Evolutionary conservation across 768 basidiomycete species (phyloP).

Genomic region (Amanita molliuscula): DNA sequence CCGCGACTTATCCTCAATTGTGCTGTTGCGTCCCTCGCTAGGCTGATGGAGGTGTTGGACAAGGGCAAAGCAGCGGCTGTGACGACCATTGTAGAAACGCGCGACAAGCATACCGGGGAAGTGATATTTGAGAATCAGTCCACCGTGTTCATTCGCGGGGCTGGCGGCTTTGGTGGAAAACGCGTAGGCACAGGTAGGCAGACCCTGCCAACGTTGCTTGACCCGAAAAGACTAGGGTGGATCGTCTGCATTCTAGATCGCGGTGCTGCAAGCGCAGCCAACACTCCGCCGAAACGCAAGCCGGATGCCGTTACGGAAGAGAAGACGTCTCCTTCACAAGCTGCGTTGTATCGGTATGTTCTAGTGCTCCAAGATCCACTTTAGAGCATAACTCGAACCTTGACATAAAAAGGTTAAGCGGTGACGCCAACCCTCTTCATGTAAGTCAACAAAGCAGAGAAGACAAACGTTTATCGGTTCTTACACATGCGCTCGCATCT

Average conservation of each 20-base stretch:
- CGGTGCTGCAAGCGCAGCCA: conserved; percentile 77
- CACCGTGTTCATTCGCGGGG: conserved; percentile 86
- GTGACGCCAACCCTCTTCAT: conserved; percentile 88
- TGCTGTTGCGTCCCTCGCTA: conserved; percentile 14
- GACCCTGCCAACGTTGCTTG: background rate
- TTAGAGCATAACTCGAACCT: background rate
- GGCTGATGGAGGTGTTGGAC: conserved; percentile 72
- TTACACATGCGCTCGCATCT: background rate
- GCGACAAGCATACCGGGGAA: conserved; percentile 68
- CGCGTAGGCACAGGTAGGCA: conserved; percentile 61
- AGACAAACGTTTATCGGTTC: background rate
- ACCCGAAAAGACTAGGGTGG: background rate
- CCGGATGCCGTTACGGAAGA: conserved; percentile 88
- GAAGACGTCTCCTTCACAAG: conserved; percentile 72
- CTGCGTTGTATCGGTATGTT: conserved; percentile 80
- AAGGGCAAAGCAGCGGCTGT: conserved; percentile 94
- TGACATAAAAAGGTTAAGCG: conserved; percentile 52
- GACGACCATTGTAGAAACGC: conserved; percentile 67
- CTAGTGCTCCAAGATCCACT: background rate
- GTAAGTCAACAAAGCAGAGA: conserved; percentile 25
- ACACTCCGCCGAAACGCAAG: conserved; percentile 68
- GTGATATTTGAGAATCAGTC: conserved; percentile 87
- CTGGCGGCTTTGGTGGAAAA: conserved; percentile 95
- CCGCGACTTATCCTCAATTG: background rate
- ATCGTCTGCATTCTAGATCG: conserved; percentile 49